Percentiles rank a stretch among this genome's conserved stretches.
Conservation (phyloP, 2,329 filamentous ascomycete genomes). For the Penicillium griseofulvum region DNA sequence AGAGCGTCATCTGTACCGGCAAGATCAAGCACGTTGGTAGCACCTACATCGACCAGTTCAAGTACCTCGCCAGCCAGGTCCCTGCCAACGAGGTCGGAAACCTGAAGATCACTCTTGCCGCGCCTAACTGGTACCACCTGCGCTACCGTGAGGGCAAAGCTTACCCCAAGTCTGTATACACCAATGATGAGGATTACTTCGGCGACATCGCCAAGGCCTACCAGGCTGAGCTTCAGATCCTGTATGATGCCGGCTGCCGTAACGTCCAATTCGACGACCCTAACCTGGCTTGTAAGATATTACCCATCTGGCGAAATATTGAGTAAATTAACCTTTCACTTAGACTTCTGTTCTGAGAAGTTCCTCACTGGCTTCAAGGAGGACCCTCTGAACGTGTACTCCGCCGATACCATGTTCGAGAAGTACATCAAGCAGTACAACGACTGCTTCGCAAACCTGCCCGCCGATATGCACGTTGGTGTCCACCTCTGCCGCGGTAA, state of each 20-base stretch:
- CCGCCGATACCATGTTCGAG: conserved; percentile 68
- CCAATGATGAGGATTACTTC: conserved; percentile 62
- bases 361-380: conserved; percentile 69
- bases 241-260: conserved; percentile 62
- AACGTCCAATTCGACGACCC: conserved; percentile 70
- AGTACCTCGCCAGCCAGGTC: conserved; percentile 58
- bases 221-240: conserved; percentile 58
- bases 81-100: conserved; percentile 61
- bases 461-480: conserved; percentile 70
- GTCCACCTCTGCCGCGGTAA: conserved; percentile 70
- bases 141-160: conserved; percentile 57
- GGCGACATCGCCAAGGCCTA: conserved; percentile 65
- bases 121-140: conserved; percentile 69
- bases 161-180: conserved; percentile 57
- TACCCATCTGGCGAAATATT: neutral
- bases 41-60: conserved; percentile 58
- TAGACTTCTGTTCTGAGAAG: conserved; percentile 70
- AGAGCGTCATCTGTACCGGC: conserved; percentile 56
- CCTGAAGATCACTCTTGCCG: conserved; percentile 66
- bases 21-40: conserved; percentile 59
- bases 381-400: conserved; percentile 65
- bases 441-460: conserved; percentile 62
- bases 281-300: conserved; percentile 58
- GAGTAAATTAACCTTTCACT: conserved; percentile 2
- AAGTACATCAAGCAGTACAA: conserved; percentile 77